phyloP scores from a whole-genome alignment of 805 yeast species.

The Candida schatavii region DNA sequence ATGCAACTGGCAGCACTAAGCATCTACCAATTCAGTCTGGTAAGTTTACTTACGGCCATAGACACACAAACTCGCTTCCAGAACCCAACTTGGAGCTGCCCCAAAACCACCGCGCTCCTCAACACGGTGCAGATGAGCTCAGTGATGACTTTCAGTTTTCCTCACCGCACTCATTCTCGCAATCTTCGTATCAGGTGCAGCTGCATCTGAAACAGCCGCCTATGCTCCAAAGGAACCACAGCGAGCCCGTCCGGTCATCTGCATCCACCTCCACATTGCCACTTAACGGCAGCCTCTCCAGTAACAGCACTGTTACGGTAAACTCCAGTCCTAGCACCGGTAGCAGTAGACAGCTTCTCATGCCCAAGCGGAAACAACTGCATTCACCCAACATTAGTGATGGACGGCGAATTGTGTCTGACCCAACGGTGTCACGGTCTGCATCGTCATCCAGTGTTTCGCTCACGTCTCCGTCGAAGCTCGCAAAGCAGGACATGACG shows the following conservation, averaged over 20 bases:
- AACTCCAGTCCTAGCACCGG: background rate
- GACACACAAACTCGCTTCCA: slow-evolving; percentile 1
- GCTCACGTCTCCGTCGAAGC: slow-evolving; percentile 6
- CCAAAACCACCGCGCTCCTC: background rate
- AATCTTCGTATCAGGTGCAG: background rate
- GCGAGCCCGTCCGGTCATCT: background rate
- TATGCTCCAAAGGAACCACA: background rate
- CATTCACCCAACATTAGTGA: background rate
- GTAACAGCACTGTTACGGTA: too few species aligned
- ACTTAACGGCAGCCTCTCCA: background rate
- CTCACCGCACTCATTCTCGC: background rate
- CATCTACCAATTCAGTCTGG: background rate
- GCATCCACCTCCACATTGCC: background rate
- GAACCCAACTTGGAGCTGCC: slow-evolving; percentile 6
- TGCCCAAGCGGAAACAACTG: background rate
- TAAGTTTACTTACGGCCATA: background rate
- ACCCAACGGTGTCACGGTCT: background rate
- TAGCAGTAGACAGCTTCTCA: background rate
- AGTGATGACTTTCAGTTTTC: slow-evolving; percentile 1
- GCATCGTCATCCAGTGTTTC: background rate
- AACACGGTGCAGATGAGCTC: slow-evolving; percentile 1
- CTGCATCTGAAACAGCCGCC: too few species aligned
- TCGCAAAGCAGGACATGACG: slow-evolving; percentile 16
- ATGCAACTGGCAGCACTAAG: background rate
- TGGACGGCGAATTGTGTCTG: slow-evolving; percentile 5